Evolutionary conservation across 2,329 filamentous ascomycete species (phyloP), one percentile per base, ranked within the genome.

Genomic region (Coniochaeta hoffmannii): DNA sequence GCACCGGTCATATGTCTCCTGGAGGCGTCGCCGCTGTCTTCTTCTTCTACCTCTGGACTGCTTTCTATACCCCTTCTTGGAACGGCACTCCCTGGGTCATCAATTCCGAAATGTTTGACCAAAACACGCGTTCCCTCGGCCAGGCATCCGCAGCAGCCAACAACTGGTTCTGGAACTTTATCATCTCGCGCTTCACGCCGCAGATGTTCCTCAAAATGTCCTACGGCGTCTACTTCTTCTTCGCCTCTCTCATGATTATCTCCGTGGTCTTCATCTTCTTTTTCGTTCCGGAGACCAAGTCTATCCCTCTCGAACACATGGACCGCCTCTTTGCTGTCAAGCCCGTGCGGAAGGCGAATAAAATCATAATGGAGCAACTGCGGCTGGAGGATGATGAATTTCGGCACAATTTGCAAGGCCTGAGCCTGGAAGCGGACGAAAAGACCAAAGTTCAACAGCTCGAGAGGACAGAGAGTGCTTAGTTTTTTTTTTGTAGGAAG

Each of bases 61-160:
- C 79, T 0, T 85, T 86, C 68, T 91, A 90, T 71, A 88, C 85
- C 0, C 86, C 81, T 0, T 80, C 81, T 0, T 89, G 85, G 86
- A 88, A 88, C 65, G 86, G 85, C 1, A 88, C 85, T 0, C 87
- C 87, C 0, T 91, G 88, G 88, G 86, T 91, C 22, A 72, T 88
- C 64, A 89, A 89, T 73, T 78, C 78, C 0, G 87, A 91, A 68
- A 90, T 91, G 76, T 90, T 90, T 68, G 81, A 87, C 63, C 80
- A 83, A 60, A 86, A 86, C 69, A 82, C 83, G 15, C 78, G 86
- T 30, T 82, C 83, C 0, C 76, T 91, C 0, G 87, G 86, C 1
- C 87, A 90, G 65, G 87, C 88, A 10, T 86, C 79, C 35, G 88
- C 88, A 0, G 82, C 86, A 0, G 82, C 82, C 2, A 86, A 81